phyloP scores from a whole-genome alignment of 139 green algal genomes.

The Chlorella sp. region DNA sequence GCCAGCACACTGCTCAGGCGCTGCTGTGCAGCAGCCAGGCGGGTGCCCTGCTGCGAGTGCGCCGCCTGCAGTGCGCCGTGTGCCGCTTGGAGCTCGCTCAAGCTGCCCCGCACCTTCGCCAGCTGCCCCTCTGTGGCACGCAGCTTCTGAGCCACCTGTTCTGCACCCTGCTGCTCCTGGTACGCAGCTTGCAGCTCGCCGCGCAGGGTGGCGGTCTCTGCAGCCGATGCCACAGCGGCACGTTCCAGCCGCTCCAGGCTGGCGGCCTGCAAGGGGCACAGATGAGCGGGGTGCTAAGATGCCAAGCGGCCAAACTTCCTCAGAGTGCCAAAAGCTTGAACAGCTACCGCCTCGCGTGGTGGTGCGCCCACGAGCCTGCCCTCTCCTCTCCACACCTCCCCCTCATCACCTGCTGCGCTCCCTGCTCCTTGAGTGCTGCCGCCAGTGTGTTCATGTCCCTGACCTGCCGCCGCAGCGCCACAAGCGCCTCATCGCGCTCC shows the following conservation, averaged over 20 bases:
- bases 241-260: constrained; percentile 1
- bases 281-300: too few relatives aligned
- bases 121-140: background rate
- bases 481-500: background rate
- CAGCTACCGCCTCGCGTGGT: too few relatives aligned
- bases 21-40: background rate
- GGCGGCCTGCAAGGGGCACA: background rate
- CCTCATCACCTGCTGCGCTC: background rate
- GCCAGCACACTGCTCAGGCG: background rate
- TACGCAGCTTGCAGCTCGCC: background rate
- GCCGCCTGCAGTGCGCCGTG: constrained; percentile 5
- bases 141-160: background rate
- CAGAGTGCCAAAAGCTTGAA: too few relatives aligned
- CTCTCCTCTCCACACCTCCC: background rate
- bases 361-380: too few relatives aligned
- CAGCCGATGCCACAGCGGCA: background rate
- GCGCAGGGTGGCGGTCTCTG: background rate
- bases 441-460: background rate
- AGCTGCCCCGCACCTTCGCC: background rate
- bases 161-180: background rate
- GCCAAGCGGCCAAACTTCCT: too few relatives aligned
- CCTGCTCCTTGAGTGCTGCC: background rate
- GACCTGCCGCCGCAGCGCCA: too few relatives aligned
- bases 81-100: background rate
- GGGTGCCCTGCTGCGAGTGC: background rate